Percentiles rank a stretch among this genome's conserved stretches.
These are phyloP conservation scores for Pseudonitzschia pungens DNA, from an alignment of 108 stramenopile species.

Conservation along the genomic window DNA sequence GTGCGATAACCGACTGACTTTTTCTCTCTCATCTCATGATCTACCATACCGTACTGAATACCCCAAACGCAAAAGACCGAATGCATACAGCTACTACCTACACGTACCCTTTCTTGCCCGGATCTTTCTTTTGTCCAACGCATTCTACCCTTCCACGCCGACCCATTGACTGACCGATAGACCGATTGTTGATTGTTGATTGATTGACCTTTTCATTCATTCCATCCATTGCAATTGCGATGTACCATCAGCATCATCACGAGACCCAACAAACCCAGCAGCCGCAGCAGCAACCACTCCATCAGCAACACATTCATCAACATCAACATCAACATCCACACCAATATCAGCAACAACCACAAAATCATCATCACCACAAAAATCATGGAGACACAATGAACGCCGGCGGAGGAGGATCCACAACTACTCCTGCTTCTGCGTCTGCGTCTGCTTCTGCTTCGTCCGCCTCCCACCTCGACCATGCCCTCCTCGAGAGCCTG, in stretches of 20 bases:
- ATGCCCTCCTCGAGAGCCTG: constrained; percentile 55
- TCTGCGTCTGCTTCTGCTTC: constrained; percentile 4
- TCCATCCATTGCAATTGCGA: neutral
- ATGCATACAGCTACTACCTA: too few species aligned
- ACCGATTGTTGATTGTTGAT: neutral
- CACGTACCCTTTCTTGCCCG: too few species aligned
- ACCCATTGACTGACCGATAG: neutral
- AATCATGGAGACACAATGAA: constrained; percentile 4
- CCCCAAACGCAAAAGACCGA: neutral
- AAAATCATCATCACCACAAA: neutral
- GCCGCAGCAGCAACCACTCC: neutral
- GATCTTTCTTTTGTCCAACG: too few species aligned
- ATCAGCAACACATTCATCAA: neutral
- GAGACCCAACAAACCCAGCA: neutral
- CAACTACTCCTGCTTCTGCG: neutral
- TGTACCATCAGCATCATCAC: constrained; percentile 12
- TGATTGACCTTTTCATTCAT: neutral
- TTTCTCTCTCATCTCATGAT: too few species aligned
- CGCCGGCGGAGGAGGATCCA: neutral
- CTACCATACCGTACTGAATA: too few species aligned
- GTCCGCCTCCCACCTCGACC: constrained; percentile 38
- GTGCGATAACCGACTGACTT: too few species aligned
- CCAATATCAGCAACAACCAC: neutral
- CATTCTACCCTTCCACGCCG: too few species aligned
- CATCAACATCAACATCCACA: constrained; percentile 4